A percentile compares a stretch with the other conserved stretches of the same genome.
Evolutionary conservation across 1,284 basidiomycete genomes (phyloP).

Genomic region (Ceratobasidium sp.): DNA sequence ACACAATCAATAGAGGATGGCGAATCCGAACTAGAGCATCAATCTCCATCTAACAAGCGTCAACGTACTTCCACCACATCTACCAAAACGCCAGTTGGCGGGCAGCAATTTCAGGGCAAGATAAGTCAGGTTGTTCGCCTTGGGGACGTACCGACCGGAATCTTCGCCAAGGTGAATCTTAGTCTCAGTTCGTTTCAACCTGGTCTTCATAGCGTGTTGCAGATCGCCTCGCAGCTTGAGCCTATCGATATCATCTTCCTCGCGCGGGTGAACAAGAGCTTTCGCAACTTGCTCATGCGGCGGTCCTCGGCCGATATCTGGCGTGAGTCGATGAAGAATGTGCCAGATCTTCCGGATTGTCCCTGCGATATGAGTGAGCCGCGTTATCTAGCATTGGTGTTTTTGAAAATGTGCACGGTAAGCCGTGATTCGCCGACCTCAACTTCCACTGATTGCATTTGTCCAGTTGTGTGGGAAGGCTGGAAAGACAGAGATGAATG

Average conservation of each 20-base stretch:
- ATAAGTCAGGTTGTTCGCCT: constrained; percentile 45
- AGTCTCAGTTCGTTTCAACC: background rate
- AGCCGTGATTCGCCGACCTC: background rate
- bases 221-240: constrained; percentile 48
- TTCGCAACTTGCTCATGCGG: constrained; percentile 6
- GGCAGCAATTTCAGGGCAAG: background rate
- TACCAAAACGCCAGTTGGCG: background rate
- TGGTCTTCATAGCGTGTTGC: background rate
- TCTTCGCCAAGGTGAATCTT: constrained; percentile 50
- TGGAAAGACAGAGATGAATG: background rate
- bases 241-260: constrained; percentile 50
- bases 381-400: constrained; percentile 13
- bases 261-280: constrained; percentile 19
- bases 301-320: constrained; percentile 19
- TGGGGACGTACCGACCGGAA: constrained; percentile 50
- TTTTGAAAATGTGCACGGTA: constrained; percentile 21
- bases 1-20: too few species aligned
- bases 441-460: background rate
- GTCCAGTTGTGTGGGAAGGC: background rate
- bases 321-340: background rate
- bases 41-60: constrained; percentile 1
- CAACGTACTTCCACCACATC: background rate
- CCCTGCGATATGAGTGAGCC: constrained; percentile 7
- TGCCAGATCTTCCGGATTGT: constrained; percentile 1
- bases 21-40: background rate